Evolutionary conservation across 2,329 filamentous ascomycete species (phyloP).

Genomic region (Ilyonectria robusta): DNA sequence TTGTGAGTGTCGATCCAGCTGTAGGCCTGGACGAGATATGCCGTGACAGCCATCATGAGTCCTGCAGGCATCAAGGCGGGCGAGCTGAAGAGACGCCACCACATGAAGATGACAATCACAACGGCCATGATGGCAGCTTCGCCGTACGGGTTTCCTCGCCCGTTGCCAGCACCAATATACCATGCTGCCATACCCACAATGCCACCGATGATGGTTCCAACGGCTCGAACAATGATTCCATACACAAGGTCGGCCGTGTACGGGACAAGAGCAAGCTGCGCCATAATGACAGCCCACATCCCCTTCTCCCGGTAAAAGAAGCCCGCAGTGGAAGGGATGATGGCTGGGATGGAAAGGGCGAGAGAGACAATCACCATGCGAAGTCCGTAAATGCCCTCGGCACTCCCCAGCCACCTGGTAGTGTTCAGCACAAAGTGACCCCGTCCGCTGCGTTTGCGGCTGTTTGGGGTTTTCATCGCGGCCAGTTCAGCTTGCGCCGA

Average conservation of each 20-base stretch:
- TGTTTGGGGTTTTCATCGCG: slow-evolving; percentile 24
- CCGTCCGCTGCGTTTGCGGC: slow-evolving; percentile 19
- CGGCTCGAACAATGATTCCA: slow-evolving; percentile 27
- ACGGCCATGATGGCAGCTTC: slow-evolving; percentile 38
- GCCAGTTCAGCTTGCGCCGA: slow-evolving; percentile 18
- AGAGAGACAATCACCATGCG: slow-evolving; percentile 20
- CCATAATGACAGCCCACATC: slow-evolving; percentile 41
- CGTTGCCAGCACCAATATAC: slow-evolving; percentile 25
- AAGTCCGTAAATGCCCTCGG: slow-evolving; percentile 19
- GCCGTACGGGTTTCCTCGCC: slow-evolving; percentile 33
- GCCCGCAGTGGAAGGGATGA: slow-evolving; percentile 29
- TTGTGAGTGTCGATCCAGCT: slow-evolving; percentile 42
- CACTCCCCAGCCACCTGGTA: slow-evolving; percentile 13
- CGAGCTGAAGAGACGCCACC: slow-evolving; percentile 39
- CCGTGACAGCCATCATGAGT: slow-evolving; percentile 40
- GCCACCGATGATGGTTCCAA: slow-evolving; percentile 24
- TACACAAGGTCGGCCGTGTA: slow-evolving; percentile 39
- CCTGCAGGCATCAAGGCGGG: slow-evolving; percentile 35
- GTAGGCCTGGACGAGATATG: slow-evolving; percentile 38
- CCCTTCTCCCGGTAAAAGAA: slow-evolving; percentile 42
- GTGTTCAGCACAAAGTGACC: slow-evolving; percentile 9
- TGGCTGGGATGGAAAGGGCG: slow-evolving; percentile 15
- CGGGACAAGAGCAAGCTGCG: slow-evolving; percentile 36
- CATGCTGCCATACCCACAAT: slow-evolving; percentile 20
- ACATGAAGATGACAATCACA: slow-evolving; percentile 37